Conservation (phyloP, 2,329 filamentous ascomycete species). For the Colletotrichum cereale region DNA sequence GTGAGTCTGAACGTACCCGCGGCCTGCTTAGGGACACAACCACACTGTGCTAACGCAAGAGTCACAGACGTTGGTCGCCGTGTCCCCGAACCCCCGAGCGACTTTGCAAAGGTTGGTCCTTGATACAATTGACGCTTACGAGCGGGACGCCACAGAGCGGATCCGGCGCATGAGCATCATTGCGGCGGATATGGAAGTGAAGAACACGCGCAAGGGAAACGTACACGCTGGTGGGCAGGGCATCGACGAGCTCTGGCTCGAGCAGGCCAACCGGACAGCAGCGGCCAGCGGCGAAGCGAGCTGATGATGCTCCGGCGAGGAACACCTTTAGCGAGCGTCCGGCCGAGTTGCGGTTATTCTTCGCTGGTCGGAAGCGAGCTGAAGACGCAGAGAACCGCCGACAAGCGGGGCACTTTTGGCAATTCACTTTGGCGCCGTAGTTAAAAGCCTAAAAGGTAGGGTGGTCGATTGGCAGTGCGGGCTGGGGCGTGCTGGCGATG, state of each 20-base stretch:
- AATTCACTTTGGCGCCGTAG: slow-evolving; percentile 32
- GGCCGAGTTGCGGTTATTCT: slow-evolving; percentile 32
- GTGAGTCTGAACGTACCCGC: slow-evolving; percentile 54
- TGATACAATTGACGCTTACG: slow-evolving; percentile 76
- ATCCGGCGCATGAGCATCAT: slow-evolving; percentile 83
- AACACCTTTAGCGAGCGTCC: slow-evolving; percentile 13
- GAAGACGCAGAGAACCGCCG: slow-evolving; percentile 23
- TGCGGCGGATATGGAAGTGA: slow-evolving; percentile 81
- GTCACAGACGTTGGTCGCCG: slow-evolving; percentile 76
- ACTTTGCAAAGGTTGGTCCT: slow-evolving; percentile 79
- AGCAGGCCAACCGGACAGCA: slow-evolving; percentile 43
- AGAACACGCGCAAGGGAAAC: slow-evolving; percentile 45
- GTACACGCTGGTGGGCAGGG: slow-evolving; percentile 12
- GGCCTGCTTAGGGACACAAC: slow-evolving; percentile 10
- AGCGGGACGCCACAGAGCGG: slow-evolving; percentile 80
- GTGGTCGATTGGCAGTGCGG: slow-evolving; percentile 26
- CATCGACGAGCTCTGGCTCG: slow-evolving; percentile 52
- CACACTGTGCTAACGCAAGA: slow-evolving; percentile 34
- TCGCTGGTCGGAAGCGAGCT: slow-evolving; percentile 30
- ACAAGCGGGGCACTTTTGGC: slow-evolving; percentile 33
- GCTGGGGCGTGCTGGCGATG: slow-evolving; percentile 21
- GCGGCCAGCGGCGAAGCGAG: slow-evolving; percentile 33
- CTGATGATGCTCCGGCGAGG: slow-evolving; percentile 21
- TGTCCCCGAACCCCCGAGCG: slow-evolving; percentile 73
- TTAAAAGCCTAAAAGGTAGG: slow-evolving; percentile 33